A percentile compares a stretch with the other conserved stretches of the same genome.
These are phyloP conservation scores for Sanghuangporus sanghuang DNA, from an alignment of 1,284 basidiomycete genomes.

Conservation along the genomic window DNA sequence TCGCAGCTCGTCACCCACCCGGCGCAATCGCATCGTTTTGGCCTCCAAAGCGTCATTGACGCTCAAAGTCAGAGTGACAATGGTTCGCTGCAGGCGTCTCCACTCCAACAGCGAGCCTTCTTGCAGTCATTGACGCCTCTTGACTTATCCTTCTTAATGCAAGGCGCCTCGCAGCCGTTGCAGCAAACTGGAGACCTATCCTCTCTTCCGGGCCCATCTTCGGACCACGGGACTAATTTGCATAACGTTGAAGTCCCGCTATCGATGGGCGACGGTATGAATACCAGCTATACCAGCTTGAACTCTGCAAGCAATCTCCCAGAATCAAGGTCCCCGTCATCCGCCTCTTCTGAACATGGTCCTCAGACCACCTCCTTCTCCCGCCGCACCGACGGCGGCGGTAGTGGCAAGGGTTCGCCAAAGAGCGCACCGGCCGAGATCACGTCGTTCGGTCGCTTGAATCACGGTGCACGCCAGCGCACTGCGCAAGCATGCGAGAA, in stretches of 20 bases:
- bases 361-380: background rate
- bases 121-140: background rate
- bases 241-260: background rate
- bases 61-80: background rate
- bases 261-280: background rate
- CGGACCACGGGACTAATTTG: background rate
- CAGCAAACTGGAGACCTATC: background rate
- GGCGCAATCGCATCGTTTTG: background rate
- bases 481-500: slow-evolving; percentile 53
- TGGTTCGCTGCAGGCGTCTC: background rate
- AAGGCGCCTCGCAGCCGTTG: background rate
- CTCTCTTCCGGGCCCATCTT: background rate
- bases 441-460: slow-evolving; percentile 20
- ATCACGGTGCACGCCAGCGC: slow-evolving; percentile 36
- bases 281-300: background rate
- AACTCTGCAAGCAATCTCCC: background rate
- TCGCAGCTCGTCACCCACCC: background rate
- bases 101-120: background rate
- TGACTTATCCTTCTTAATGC: background rate
- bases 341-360: background rate
- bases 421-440: slow-evolving; percentile 3
- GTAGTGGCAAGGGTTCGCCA: background rate
- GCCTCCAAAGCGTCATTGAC: background rate
- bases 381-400: background rate
- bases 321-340: background rate